These are phyloP conservation scores for Platanus orientalis DNA, from an alignment of 164 flowering plant genomes.

Conservation along the genomic window DNA sequence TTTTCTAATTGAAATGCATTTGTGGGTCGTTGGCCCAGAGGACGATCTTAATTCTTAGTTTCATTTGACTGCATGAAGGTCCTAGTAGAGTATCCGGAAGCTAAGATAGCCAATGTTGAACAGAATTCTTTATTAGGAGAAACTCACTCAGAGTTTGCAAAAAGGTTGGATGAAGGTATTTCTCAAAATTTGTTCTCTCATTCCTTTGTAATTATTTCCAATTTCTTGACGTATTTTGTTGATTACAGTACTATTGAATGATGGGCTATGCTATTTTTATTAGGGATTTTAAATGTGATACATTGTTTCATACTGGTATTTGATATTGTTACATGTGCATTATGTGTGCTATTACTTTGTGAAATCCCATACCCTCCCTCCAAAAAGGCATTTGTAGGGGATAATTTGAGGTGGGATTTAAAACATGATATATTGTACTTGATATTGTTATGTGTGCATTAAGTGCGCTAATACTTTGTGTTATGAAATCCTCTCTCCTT, in stretches of 20 bases:
- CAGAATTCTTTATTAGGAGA: constrained; percentile 63
- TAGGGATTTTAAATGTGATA: background rate
- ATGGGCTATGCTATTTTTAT: too few species aligned
- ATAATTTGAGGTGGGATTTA: too few species aligned
- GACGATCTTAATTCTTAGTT: background rate
- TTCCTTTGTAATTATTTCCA: background rate
- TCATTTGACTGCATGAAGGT: constrained; percentile 43
- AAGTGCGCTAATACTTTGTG: background rate
- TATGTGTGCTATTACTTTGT: background rate
- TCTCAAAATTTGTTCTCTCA: background rate
- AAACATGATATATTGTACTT: too few species aligned
- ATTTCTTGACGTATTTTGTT: background rate
- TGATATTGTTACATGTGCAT: background rate
- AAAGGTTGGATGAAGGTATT: constrained; percentile 77
- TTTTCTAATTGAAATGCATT: background rate
- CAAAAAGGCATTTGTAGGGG: too few species aligned
- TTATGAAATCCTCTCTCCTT: too few species aligned
- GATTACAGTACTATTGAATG: background rate
- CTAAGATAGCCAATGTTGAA: constrained; percentile 47
- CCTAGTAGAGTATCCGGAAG: constrained; percentile 74
- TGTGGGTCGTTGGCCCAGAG: background rate
- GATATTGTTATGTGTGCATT: background rate
- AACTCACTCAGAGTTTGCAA: constrained; percentile 48
- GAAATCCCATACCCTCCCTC: background rate
- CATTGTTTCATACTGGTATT: background rate